Percentiles rank a stretch among this genome's conserved stretches.
phyloP scores from a whole-genome alignment of 495 filamentous ascomycete species.

The Lophiotrema nucula region DNA sequence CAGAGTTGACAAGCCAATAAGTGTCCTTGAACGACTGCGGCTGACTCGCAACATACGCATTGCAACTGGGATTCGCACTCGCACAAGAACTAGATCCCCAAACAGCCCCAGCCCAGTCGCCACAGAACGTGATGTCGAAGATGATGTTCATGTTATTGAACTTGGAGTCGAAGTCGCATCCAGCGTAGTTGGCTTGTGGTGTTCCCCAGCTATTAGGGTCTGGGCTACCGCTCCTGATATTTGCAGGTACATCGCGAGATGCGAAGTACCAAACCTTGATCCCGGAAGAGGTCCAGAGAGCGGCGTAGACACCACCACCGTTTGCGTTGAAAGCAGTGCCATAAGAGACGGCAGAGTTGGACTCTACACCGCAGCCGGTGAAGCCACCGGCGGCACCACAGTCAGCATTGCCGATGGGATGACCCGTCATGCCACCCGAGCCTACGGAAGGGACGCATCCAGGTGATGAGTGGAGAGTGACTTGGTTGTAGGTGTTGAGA shows the following conservation, averaged over 20 bases:
- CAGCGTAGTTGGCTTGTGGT: conserved; percentile 35
- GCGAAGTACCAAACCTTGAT: conserved; percentile 40
- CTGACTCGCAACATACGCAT: conserved; percentile 38
- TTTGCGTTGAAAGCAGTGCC: conserved; percentile 38
- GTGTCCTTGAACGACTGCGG: conserved; percentile 36
- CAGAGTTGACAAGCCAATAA: conserved; percentile 42
- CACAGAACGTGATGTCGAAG: conserved; percentile 40
- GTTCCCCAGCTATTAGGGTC: conserved; percentile 35
- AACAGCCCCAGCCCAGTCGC: conserved; percentile 38
- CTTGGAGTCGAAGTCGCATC: conserved; percentile 34
- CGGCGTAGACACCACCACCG: conserved; percentile 37
- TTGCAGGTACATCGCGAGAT: conserved; percentile 21
- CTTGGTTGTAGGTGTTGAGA: conserved; percentile 32
- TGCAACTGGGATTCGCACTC: conserved; percentile 31
- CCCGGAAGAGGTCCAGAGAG: conserved; percentile 34
- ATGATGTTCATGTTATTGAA: conserved; percentile 37
- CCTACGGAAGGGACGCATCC: conserved; percentile 33
- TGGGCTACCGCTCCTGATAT: conserved; percentile 31
- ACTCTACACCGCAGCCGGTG: conserved; percentile 33
- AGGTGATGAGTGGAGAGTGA: conserved; percentile 39
- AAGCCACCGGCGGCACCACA: conserved; percentile 34
- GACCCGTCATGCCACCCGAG: conserved; percentile 12
- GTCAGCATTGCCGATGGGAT: conserved; percentile 33
- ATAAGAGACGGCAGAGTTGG: conserved; percentile 24
- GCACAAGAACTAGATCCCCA: conserved; percentile 30